phyloP scores from a whole-genome alignment of 148 eudicot genomes.

The Spergularia bocconei region DNA sequence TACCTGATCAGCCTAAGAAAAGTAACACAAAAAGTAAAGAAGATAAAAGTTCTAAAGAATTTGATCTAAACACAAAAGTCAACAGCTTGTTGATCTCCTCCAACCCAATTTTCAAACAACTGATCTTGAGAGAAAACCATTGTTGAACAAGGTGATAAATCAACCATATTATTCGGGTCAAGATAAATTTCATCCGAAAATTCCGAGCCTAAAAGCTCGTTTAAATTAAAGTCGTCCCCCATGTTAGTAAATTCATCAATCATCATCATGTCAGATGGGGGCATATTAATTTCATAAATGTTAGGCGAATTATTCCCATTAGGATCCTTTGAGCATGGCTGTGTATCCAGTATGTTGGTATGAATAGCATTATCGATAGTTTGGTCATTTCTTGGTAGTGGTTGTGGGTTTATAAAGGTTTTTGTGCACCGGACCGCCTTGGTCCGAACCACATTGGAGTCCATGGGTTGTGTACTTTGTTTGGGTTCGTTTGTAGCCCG shows the following conservation, averaged over 20 bases:
- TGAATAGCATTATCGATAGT: background rate
- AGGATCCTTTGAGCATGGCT: constrained; percentile 1
- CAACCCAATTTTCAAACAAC: constrained; percentile 40
- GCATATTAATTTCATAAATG: constrained; percentile 6
- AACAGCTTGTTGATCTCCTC: constrained; percentile 28
- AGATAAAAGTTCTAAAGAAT: background rate
- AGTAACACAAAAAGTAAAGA: background rate
- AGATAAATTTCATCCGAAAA: constrained; percentile 26
- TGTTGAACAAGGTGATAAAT: constrained; percentile 22
- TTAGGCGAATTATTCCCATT: background rate
- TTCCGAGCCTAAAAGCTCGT: constrained; percentile 28
- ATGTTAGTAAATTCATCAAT: constrained; percentile 5
- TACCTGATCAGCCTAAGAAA: background rate
- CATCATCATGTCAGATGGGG: background rate
- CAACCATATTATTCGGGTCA: constrained; percentile 19
- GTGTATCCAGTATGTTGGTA: background rate
- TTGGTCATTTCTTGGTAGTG: background rate
- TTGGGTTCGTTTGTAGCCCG: background rate
- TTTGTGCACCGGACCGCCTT: constrained; percentile 42
- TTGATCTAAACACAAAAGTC: constrained; percentile 12
- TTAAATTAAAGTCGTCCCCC: constrained; percentile 22
- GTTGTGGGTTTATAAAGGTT: constrained; percentile 27
- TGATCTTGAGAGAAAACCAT: constrained; percentile 33
- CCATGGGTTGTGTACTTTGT: background rate
- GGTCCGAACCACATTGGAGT: constrained; percentile 33